Percentiles rank a stretch among this genome's conserved stretches.
These are phyloP conservation scores for Serpula lacrymans DNA, from an alignment of 768 basidiomycete genomes.

Conservation along the genomic window DNA sequence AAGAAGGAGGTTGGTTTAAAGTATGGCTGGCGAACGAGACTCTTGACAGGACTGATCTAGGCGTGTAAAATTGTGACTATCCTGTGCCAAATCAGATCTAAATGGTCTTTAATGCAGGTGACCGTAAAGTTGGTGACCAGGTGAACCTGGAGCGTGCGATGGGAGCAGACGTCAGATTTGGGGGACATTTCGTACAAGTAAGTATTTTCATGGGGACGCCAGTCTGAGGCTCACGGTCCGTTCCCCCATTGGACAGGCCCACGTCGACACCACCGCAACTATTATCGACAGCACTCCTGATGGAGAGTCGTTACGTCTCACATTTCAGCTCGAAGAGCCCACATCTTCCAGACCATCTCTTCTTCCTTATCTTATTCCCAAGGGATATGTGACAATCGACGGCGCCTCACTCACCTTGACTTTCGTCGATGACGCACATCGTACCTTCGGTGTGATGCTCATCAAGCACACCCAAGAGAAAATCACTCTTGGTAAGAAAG, in stretches of 20 bases:
- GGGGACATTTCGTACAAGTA: slow-evolving; percentile 98
- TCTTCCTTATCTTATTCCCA: slow-evolving; percentile 81
- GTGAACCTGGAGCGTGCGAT: slow-evolving; percentile 95
- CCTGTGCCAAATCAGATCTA: background rate
- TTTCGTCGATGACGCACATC: slow-evolving; percentile 56
- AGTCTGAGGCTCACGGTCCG: background rate
- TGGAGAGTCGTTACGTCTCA: slow-evolving; percentile 84
- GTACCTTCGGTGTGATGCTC: slow-evolving; percentile 87
- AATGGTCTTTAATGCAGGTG: slow-evolving; percentile 46
- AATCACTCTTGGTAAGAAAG: slow-evolving; percentile 76
- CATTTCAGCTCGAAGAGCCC: slow-evolving; percentile 69
- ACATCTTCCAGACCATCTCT: slow-evolving; percentile 59
- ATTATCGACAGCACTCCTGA: slow-evolving; percentile 64
- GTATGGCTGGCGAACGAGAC: slow-evolving; percentile 98
- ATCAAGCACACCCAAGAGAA: slow-evolving; percentile 91
- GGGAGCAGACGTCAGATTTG: slow-evolving; percentile 87
- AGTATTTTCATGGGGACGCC: slow-evolving; percentile 9
- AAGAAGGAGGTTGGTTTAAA: slow-evolving; percentile 77
- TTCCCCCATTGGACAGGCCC: slow-evolving; percentile 57
- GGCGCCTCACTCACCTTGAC: slow-evolving; percentile 93
- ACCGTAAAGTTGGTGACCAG: slow-evolving; percentile 70
- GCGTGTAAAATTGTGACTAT: slow-evolving; percentile 37
- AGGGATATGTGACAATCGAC: slow-evolving; percentile 94
- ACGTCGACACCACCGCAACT: slow-evolving; percentile 87
- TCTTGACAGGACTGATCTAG: slow-evolving; percentile 84